These are phyloP conservation scores for Camellia granthamiana DNA, from an alignment of 148 eudicot species.

Conservation along the genomic window DNA sequence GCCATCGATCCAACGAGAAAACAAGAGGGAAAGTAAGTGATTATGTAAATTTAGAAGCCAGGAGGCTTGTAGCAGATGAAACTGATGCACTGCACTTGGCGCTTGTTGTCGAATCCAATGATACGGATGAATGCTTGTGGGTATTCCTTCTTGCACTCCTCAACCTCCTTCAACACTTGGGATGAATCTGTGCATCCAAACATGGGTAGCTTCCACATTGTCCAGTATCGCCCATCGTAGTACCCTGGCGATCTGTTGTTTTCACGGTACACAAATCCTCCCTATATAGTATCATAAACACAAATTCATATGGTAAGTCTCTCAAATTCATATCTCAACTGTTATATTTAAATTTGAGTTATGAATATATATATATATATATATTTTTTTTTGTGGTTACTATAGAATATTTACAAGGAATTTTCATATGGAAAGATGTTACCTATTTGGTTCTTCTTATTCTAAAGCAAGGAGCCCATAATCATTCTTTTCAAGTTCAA, in stretches of 20 bases:
- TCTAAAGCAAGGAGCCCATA: too few species aligned
- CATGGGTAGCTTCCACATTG: slow-evolving; percentile 94
- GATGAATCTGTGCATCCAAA: slow-evolving; percentile 60
- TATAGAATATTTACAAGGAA: too few species aligned
- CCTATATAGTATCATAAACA: slow-evolving; percentile 20
- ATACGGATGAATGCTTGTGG: slow-evolving; percentile 44
- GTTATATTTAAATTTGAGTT: too few species aligned
- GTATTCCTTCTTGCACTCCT: slow-evolving; percentile 50
- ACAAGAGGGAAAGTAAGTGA: neutral
- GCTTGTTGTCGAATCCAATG: slow-evolving; percentile 72
- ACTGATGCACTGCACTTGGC: slow-evolving; percentile 72
- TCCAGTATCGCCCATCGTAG: slow-evolving; percentile 89
- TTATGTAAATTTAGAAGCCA: neutral
- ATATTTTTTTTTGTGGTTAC: neutral
- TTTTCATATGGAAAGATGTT: too few species aligned
- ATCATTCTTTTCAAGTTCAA: too few species aligned
- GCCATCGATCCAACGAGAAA: neutral
- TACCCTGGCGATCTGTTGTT: slow-evolving; percentile 63
- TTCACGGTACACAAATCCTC: slow-evolving; percentile 56
- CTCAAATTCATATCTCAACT: too few species aligned
- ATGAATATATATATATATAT: neutral
- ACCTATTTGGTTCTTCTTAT: too few species aligned
- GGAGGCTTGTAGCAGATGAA: slow-evolving; percentile 60
- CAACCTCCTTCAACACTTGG: slow-evolving; percentile 52
- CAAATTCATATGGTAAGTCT: too few species aligned